A percentile compares a stretch with the other conserved stretches of the same genome.
Evolutionary conservation across 73 alveolate genomes (phyloP).

Genomic region (Uronychia setigera): DNA sequence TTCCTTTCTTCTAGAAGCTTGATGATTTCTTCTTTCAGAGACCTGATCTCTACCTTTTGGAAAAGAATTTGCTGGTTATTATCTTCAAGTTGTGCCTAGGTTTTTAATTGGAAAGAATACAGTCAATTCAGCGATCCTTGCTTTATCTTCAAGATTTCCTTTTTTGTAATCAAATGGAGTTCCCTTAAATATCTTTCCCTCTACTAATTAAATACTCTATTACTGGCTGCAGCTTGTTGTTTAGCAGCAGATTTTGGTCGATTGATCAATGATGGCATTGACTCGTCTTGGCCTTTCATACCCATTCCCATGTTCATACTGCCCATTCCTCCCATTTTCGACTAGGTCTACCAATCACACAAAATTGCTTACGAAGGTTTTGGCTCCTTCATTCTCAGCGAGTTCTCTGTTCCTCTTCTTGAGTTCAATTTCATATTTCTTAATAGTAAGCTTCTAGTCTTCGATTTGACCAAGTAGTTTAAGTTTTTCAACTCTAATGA

Average conservation of each 20-base stretch:
- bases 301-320: not conserved
- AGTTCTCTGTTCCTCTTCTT: conserved; percentile 14
- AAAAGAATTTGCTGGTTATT: conserved; percentile 36
- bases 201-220: not conserved
- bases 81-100: conserved; percentile 6
- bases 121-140: conserved; percentile 48
- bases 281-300: conserved; percentile 21
- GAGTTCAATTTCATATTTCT: conserved; percentile 36
- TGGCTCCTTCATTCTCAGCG: conserved; percentile 7
- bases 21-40: conserved; percentile 47
- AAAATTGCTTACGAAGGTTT: not conserved
- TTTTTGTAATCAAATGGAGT: conserved; percentile 59
- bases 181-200: conserved; percentile 29
- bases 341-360: not conserved
- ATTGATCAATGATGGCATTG: conserved; percentile 28
- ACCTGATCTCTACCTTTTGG: conserved; percentile 46
- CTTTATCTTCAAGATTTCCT: conserved; percentile 64
- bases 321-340: not conserved
- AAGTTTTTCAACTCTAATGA: conserved; percentile 68
- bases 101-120: conserved; percentile 4
- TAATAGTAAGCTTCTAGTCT: conserved; percentile 43
- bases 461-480: conserved; percentile 37
- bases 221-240: not conserved
- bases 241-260: conserved; percentile 25
- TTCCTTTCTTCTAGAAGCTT: conserved; percentile 49